Evolutionary conservation across 176 grass and related monocot genomes (phyloP), one percentile per base, ranked within the genome.

Genomic region (Luzula sylvatica): DNA sequence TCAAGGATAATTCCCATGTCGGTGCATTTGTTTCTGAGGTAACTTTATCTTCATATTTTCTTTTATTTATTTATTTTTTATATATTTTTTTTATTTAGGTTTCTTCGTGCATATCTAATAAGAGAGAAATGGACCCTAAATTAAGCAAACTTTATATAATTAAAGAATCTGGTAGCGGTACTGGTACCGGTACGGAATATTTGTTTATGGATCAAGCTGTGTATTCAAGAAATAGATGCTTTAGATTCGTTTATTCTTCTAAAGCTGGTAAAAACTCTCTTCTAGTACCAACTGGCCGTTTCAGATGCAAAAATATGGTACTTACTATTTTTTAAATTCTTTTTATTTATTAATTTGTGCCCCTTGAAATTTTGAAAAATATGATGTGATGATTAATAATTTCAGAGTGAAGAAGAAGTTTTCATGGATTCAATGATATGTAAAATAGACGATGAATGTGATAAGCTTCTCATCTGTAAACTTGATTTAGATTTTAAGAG

Each of bases 391-490:
- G 46, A 71, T 58, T 20, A 45, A 48, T 54, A 42, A 43, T 3
- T 72, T 54, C 90, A 88, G 84, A 82, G 38, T 23, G 67, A 82
- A 50, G 72, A 86, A 62, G 75, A 88, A 52, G 71, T 95, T 52
- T 95, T 95, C 58, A 86, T 95, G 90, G 80, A 95, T 59, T 95
- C 90, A 21, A 80, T 95, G 69, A 95, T 95, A 65, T 95, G 84
- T 54, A 88, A 78, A 82, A 32, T 88, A 64, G 80, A 88, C 61
- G 67, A 72, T 60, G 63, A 88, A 32, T 95, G 84, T 55, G 64
- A 82, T 18, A 95, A 82, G 78, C 77, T 95, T 76, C 69, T 95
- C 55, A 76, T 75, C 42, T 95, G 90, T 68, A 84, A 85, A 70
- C 61, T 86, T 51, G 90, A 95, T 75, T 70, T 78, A 62, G 90